These are phyloP conservation scores for Agaricus bisporus DNA, from an alignment of 768 basidiomycete genomes.

Conservation along the genomic window DNA sequence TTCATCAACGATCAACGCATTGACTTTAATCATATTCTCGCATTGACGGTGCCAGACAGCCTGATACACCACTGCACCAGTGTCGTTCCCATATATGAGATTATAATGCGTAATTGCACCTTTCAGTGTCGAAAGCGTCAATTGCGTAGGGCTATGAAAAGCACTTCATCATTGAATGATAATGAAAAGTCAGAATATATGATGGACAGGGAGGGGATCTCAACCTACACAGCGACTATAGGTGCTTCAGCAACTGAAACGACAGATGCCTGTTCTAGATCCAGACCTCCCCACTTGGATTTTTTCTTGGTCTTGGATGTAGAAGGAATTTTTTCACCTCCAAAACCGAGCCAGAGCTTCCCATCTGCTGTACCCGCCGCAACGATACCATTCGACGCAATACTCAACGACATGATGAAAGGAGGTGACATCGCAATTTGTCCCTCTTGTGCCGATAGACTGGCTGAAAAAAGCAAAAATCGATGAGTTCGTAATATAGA, in stretches of 20 bases:
- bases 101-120: conserved; percentile 49
- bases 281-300: conserved; percentile 71
- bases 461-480: conserved; percentile 20
- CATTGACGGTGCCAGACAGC: conserved; percentile 43
- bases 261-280: conserved; percentile 35
- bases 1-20: conserved; percentile 46
- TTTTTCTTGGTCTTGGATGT: conserved; percentile 39
- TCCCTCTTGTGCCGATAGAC: conserved; percentile 28
- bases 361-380: conserved; percentile 77
- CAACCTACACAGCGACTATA: conserved; percentile 59
- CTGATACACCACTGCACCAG: conserved; percentile 33
- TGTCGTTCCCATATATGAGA: conserved; percentile 31
- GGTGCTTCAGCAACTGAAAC: conserved; percentile 65
- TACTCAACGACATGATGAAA: conserved; percentile 58
- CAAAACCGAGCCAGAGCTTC: conserved; percentile 59
- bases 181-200: background rate
- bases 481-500: background rate
- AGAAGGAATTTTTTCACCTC: conserved; percentile 52
- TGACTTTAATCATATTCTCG: conserved; percentile 51
- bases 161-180: conserved; percentile 27
- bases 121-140: conserved; percentile 56
- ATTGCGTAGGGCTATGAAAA: conserved; percentile 38
- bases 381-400: conserved; percentile 53
- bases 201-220: too few relatives aligned
- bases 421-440: conserved; percentile 66